Base-by-base conservation (phyloP, 1,284 basidiomycete species). In the Boletus semigastroideus region DNA sequence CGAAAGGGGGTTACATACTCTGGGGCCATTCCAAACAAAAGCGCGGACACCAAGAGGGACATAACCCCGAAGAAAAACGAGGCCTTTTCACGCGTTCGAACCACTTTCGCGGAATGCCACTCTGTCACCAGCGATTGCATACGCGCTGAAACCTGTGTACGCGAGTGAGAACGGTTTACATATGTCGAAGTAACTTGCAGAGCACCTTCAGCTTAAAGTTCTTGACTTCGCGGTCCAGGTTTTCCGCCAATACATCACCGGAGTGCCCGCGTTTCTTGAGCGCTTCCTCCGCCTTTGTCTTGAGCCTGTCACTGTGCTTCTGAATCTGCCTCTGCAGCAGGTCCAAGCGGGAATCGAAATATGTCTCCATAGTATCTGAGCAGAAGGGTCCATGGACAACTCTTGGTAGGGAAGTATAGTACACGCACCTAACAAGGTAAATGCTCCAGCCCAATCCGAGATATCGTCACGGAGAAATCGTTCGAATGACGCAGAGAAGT, bases 31-130 rank as follows among this genome's bases (percentile, higher is more conserved):
- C 88, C 91, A 65, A 93, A 92, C 57, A 96, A 72, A 20, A 97
- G 78, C 8, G 92, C 86, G 16, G 91, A 88, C 60, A 86, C 78
- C 16, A 94, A 76, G n/a, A 97, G 69, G 17, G 86, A 87, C 84
- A 92, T 89, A 37, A 98, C 94, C 27, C 92, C 91, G 58, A 92
- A 81, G 72, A 96, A 91, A 74, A 98, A 98, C 0, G 90, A 90
- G 54, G 90, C 76, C 70, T 95, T 95, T 61, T 94, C 92, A 48
- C 89, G 81, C n/a, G 91, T 94, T 27, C 93, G 81, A 30, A 97
- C 86, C 34, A 94, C 90, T 66, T 95, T 94, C 1, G 92, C 87
- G 28, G 92, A 93, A 60, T 92, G 85, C 94, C 94, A 90, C 38
- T 88, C 85, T 12, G 80, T 76, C 27, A 85, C 75, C 13, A 97